phyloP scores from a whole-genome alignment of 805 yeast species.

The Candida loeiensis region DNA sequence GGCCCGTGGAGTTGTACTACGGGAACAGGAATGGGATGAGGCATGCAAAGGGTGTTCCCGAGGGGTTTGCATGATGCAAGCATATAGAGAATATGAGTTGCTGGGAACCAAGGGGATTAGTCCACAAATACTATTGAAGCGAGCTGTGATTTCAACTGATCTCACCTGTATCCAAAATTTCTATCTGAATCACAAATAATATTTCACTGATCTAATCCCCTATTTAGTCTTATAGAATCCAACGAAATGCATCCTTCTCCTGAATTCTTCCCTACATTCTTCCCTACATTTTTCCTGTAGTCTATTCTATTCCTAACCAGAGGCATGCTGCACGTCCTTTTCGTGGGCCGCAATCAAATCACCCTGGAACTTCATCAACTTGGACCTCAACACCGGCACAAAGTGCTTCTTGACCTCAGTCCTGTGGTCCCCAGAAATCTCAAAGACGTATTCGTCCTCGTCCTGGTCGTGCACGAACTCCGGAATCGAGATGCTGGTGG shows the following conservation, averaged over 20 bases:
- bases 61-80: slow-evolving; percentile 54
- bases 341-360: slow-evolving; percentile 63
- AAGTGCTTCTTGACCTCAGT: slow-evolving; percentile 46
- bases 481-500: slow-evolving; percentile 49
- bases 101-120: no score
- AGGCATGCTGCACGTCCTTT: slow-evolving; percentile 56
- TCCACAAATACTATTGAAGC: no score
- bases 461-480: slow-evolving; percentile 79
- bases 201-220: no score
- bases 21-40: slow-evolving; percentile 51
- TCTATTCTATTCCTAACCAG: slow-evolving; percentile 14
- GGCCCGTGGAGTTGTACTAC: slow-evolving; percentile 39
- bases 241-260: no score
- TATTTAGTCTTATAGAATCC: no score
- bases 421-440: slow-evolving; percentile 36
- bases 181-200: no score
- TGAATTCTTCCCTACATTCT: background rate
- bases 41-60: slow-evolving; percentile 86
- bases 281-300: no score
- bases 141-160: no score
- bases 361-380: slow-evolving; percentile 56
- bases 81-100: no score
- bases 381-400: slow-evolving; percentile 48
- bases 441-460: slow-evolving; percentile 59
- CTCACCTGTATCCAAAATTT: no score